Percentiles rank a stretch among this genome's conserved stretches.
Conservation (phyloP, 2,329 filamentous ascomycete species). For the Alternaria infectoria region DNA sequence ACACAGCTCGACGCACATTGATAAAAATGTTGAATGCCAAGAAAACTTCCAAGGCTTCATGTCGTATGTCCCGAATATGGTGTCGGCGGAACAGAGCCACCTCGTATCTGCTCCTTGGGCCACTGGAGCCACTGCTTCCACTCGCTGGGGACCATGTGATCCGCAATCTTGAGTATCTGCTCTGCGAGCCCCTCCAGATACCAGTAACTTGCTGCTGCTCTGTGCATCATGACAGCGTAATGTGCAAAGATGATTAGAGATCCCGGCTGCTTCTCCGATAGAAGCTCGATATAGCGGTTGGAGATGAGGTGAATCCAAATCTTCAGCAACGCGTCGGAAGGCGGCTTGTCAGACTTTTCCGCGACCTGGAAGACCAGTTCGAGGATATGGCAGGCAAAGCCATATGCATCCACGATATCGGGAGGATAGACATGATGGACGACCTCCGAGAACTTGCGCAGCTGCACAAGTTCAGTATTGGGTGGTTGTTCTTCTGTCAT, state of each 20-base stretch:
- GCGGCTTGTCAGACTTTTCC: conserved; percentile 16
- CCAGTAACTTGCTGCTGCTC: conserved; percentile 31
- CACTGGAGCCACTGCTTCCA: conserved; percentile 39
- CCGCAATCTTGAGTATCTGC: conserved; percentile 32
- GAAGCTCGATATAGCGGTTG: conserved; percentile 34
- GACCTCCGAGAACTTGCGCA: conserved; percentile 33
- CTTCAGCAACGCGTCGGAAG: conserved; percentile 34
- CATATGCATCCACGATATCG: conserved; percentile 38
- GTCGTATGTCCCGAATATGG: conserved; percentile 8
- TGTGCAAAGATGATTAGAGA: conserved; percentile 47
- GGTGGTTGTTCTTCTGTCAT: conserved; percentile 17
- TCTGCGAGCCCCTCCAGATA: conserved; percentile 33
- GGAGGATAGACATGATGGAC: conserved; percentile 34
- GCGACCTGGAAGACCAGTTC: conserved; percentile 27
- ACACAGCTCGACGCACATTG: neutral
- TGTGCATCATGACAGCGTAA: conserved; percentile 41
- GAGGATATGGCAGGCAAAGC: conserved; percentile 28
- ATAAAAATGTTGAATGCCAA: neutral
- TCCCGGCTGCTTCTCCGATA: conserved; percentile 38
- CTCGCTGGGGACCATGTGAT: conserved; percentile 31
- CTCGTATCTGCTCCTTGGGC: conserved; percentile 33
- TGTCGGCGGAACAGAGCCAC: neutral
- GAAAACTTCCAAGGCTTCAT: neutral
- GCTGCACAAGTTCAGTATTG: conserved; percentile 28
- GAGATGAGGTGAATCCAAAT: conserved; percentile 35